A percentile compares a stretch with the other conserved stretches of the same genome.
Conservation (phyloP, 176 grass and related monocot genomes). For the Raddia guianensis region DNA sequence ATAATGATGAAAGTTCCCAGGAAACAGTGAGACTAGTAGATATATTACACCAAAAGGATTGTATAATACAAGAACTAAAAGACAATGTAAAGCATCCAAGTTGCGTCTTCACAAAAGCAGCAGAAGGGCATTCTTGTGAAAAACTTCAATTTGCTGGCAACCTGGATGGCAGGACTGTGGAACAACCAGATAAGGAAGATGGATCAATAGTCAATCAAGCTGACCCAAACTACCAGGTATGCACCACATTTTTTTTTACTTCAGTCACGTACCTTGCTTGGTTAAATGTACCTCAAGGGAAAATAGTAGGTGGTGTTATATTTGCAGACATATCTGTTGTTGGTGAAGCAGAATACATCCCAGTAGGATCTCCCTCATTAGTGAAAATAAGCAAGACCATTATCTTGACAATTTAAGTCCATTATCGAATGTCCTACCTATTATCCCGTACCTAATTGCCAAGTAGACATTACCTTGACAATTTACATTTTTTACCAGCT, state of each 20-base stretch:
- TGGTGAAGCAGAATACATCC: neutral
- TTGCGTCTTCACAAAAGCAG: constrained; percentile 31
- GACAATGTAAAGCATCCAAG: constrained; percentile 36
- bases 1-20: constrained; percentile 53
- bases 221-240: constrained; percentile 53
- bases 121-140: constrained; percentile 30
- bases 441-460: neutral
- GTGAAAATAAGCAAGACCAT: constrained; percentile 11
- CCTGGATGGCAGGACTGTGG: constrained; percentile 20
- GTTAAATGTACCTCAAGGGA: constrained; percentile 25
- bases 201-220: constrained; percentile 26
- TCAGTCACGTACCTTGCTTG: constrained; percentile 16
- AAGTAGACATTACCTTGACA: neutral
- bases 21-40: constrained; percentile 41
- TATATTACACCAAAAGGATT: constrained; percentile 42
- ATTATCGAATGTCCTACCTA: constrained; percentile 11
- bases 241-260: neutral
- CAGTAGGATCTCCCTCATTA: constrained; percentile 22
- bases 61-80: constrained; percentile 43
- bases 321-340: neutral
- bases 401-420: too few relatives aligned
- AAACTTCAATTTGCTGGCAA: constrained; percentile 26
- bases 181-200: constrained; percentile 25
- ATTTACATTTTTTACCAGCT: neutral
- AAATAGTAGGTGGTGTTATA: constrained; percentile 8